Evolutionary conservation across 164 flowering plant species (phyloP).

Genomic region (Annona squamosa): DNA sequence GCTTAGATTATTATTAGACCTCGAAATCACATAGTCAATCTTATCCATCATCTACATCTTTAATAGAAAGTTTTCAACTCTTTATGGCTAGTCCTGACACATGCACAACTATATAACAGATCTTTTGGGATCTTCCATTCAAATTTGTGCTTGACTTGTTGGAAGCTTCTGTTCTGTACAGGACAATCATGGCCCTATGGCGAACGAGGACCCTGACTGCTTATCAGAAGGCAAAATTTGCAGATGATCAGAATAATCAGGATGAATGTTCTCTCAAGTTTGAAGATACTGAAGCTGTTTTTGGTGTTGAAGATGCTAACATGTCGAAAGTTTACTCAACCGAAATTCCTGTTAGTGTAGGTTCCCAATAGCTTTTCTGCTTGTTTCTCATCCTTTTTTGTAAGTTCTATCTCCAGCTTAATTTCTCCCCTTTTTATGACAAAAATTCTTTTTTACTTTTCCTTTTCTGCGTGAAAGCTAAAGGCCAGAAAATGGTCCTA

Average conservation of each 20-base stretch:
- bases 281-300: conserved; percentile 31
- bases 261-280: conserved; percentile 25
- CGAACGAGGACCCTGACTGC: conserved; percentile 43
- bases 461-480: too few species aligned
- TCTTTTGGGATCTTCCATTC: neutral
- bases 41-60: too few species aligned
- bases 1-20: too few species aligned
- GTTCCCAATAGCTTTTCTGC: conserved; percentile 13
- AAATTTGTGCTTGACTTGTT: conserved; percentile 3
- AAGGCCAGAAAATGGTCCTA: too few species aligned
- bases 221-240: conserved; percentile 45
- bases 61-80: too few species aligned
- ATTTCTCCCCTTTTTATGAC: too few species aligned
- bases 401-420: too few species aligned
- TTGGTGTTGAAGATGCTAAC: conserved; percentile 39
- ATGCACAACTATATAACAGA: too few species aligned
- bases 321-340: conserved; percentile 47
- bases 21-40: too few species aligned
- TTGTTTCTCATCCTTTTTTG: neutral
- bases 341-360: conserved; percentile 54
- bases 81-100: too few species aligned
- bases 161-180: conserved; percentile 10
- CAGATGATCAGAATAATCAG: conserved; percentile 40
- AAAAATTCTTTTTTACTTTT: too few species aligned
- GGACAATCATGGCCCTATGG: conserved; percentile 87